Evolutionary conservation across 2,329 filamentous ascomycete genomes (phyloP).

Genomic region (Exophiala lecanii-corni): DNA sequence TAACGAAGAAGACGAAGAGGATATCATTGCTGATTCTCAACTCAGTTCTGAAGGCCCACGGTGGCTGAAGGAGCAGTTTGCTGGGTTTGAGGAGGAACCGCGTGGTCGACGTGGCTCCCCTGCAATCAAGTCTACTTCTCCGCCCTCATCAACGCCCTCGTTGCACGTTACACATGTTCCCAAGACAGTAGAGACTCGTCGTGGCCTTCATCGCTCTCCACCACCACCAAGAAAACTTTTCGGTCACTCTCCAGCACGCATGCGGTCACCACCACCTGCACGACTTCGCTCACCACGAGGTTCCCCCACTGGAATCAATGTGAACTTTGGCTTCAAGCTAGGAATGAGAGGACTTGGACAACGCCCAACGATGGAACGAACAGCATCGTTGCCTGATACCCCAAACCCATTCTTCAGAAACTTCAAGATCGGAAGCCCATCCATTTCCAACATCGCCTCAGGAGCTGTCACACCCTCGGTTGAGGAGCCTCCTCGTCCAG

Average conservation of each 20-base stretch:
- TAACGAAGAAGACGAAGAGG: slow-evolving; percentile 66
- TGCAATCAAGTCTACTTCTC: slow-evolving; percentile 49
- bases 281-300: slow-evolving; percentile 47
- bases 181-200: slow-evolving; percentile 15
- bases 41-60: slow-evolving; percentile 52
- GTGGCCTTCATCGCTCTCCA: slow-evolving; percentile 14
- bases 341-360: slow-evolving; percentile 53
- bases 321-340: slow-evolving; percentile 38
- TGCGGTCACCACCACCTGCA: slow-evolving; percentile 63
- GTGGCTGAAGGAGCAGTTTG: slow-evolving; percentile 68
- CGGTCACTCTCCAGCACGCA: slow-evolving; percentile 65
- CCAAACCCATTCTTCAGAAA: slow-evolving; percentile 61
- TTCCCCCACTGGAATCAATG: slow-evolving; percentile 35
- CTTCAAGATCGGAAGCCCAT: slow-evolving; percentile 34
- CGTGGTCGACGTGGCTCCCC: slow-evolving; percentile 41
- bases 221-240: slow-evolving; percentile 42
- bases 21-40: slow-evolving; percentile 51
- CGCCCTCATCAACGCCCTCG: slow-evolving; percentile 58
- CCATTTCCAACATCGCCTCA: slow-evolving; percentile 23
- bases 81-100: slow-evolving; percentile 55
- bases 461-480: slow-evolving; percentile 19
- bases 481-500: slow-evolving; percentile 32
- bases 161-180: slow-evolving; percentile 48
- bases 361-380: slow-evolving; percentile 64
- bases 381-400: slow-evolving; percentile 80